Conservation (phyloP, 345 rosid species). For the Ceriops decandra region DNA sequence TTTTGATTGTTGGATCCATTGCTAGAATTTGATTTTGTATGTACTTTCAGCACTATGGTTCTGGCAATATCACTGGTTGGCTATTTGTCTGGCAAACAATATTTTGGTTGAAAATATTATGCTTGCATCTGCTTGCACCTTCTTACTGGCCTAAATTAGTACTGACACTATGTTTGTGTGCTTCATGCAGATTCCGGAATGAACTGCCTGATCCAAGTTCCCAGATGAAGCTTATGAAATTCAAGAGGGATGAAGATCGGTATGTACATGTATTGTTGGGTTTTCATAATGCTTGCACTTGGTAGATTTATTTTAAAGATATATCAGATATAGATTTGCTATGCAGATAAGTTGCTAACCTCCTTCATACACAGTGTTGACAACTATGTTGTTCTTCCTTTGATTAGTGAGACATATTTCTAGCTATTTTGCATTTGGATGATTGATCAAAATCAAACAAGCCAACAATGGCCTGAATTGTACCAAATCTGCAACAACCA, state of each 20-base stretch:
- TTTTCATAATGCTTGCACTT: background rate
- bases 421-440: background rate
- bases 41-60: too few relatives aligned
- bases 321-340: background rate
- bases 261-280: constrained; percentile 30
- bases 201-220: constrained; percentile 97
- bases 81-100: background rate
- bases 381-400: background rate
- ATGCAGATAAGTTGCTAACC: background rate
- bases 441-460: background rate
- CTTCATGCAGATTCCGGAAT: constrained; percentile 69
- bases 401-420: background rate
- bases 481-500: background rate
- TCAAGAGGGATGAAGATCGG: constrained; percentile 85
- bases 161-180: constrained; percentile 14
- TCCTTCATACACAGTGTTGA: too few relatives aligned
- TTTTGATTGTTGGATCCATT: background rate
- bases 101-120: background rate
- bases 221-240: constrained; percentile 77
- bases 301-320: background rate
- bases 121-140: background rate
- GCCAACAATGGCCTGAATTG: background rate
- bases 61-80: too few relatives aligned
- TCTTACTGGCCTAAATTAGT: background rate
- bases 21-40: background rate